A percentile compares a stretch with the other conserved stretches of the same genome.
These are phyloP conservation scores for Podospora tetraspora DNA, from an alignment of 495 filamentous ascomycete species.

Conservation along the genomic window DNA sequence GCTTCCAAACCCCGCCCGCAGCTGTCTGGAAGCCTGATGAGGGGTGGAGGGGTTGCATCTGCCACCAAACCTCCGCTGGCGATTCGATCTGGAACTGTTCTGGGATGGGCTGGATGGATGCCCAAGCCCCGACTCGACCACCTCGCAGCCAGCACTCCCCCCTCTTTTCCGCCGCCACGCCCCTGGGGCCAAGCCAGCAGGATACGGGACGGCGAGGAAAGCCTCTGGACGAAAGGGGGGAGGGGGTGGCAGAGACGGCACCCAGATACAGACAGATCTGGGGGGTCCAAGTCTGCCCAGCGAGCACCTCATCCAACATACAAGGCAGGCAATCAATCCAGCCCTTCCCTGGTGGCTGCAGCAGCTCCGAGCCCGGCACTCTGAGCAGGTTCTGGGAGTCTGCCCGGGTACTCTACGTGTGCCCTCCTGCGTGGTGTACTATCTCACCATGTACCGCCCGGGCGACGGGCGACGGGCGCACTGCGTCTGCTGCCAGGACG, in stretches of 20 bases:
- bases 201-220: no score
- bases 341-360: not conserved
- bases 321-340: not conserved
- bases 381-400: slow-evolving; percentile 11
- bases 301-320: slow-evolving; percentile 8
- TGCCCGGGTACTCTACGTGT: not conserved
- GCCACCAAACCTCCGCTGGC: slow-evolving; percentile 10
- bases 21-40: slow-evolving; percentile 27
- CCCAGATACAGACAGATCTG: slow-evolving; percentile 2
- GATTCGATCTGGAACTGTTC: slow-evolving; percentile 22
- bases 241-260: not conserved
- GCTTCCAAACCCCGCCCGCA: slow-evolving; percentile 20
- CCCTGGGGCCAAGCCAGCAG: not conserved
- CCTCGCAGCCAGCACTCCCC: slow-evolving; percentile 8
- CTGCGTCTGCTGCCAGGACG: not conserved
- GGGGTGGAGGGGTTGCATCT: slow-evolving; percentile 8
- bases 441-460: not conserved
- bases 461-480: not conserved
- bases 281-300: no score
- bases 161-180: not conserved
- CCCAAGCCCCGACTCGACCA: not conserved
- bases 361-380: slow-evolving; percentile 16
- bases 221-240: not conserved
- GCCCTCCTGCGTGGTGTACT: not conserved
- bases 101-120: slow-evolving; percentile 7